Conservation (phyloP, 2,329 filamentous ascomycete genomes). For the Xylariaceae sp. region DNA sequence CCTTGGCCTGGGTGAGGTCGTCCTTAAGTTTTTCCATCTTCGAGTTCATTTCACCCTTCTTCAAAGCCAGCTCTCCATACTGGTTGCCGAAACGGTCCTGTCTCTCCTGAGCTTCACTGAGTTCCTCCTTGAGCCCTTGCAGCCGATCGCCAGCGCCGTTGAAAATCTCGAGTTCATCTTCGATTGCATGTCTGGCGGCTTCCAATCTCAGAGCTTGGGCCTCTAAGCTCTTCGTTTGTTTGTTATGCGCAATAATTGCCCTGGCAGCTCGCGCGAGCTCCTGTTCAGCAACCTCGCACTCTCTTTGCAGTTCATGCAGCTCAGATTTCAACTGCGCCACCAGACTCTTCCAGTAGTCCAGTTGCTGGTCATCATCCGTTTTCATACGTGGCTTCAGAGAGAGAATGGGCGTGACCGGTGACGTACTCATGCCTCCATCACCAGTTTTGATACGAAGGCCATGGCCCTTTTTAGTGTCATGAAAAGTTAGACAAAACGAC, state of each 20-base stretch:
- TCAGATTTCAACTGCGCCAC: slow-evolving; percentile 53
- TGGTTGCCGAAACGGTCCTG: slow-evolving; percentile 49
- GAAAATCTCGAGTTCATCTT: slow-evolving; percentile 61
- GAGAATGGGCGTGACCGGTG: slow-evolving; percentile 43
- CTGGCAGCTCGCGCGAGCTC: slow-evolving; percentile 45
- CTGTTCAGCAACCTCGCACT: slow-evolving; percentile 44
- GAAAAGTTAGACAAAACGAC: slow-evolving; percentile 64
- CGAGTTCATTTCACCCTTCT: slow-evolving; percentile 46
- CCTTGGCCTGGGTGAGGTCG: slow-evolving; percentile 32
- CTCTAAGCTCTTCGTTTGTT: slow-evolving; percentile 40
- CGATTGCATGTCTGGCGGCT: slow-evolving; percentile 55
- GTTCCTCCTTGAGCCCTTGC: slow-evolving; percentile 52
- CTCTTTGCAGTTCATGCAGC: slow-evolving; percentile 47
- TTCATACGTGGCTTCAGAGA: slow-evolving; percentile 67
- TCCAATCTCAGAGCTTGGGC: slow-evolving; percentile 56
- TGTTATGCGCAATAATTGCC: slow-evolving; percentile 45
- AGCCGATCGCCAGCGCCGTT: slow-evolving; percentile 67
- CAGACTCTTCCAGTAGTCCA: slow-evolving; percentile 48
- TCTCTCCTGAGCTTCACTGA: slow-evolving; percentile 48
- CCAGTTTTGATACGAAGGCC: slow-evolving; percentile 55
- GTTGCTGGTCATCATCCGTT: slow-evolving; percentile 66
- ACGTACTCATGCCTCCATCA: slow-evolving; percentile 33
- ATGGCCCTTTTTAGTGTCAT: slow-evolving; percentile 55
- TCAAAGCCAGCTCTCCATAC: slow-evolving; percentile 48
- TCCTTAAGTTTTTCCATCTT: slow-evolving; percentile 39